A percentile compares a stretch with the other conserved stretches of the same genome.
Conservation (phyloP, 176 grass and related monocot species). For the Microstegium vimineum region DNA sequence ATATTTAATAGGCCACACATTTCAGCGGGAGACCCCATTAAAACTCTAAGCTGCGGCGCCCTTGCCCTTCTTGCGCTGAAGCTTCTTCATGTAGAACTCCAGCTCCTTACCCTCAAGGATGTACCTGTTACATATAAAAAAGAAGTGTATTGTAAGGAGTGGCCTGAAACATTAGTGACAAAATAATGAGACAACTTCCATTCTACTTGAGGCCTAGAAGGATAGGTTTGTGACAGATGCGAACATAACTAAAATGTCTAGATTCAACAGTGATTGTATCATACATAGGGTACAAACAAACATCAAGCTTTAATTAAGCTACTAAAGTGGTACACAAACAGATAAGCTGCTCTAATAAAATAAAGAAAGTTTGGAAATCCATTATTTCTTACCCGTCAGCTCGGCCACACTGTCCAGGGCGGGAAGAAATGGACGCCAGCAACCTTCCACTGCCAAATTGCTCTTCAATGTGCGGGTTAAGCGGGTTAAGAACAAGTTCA, state of each 20-base stretch:
- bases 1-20: not conserved
- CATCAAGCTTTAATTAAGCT: not conserved
- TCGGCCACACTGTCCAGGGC: conserved; percentile 87
- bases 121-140: conserved; percentile 38
- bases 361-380: no score
- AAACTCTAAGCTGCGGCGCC: conserved; percentile 55
- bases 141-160: not conserved
- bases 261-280: no score
- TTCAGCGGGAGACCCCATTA: not conserved
- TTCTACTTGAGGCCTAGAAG: not conserved
- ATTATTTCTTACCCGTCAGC: conserved; percentile 59
- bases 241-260: not conserved
- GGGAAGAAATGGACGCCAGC: conserved; percentile 52
- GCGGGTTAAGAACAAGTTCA: no score
- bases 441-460: not conserved
- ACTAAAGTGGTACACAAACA: not conserved
- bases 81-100: conserved; percentile 92
- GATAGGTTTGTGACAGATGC: not conserved
- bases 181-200: not conserved
- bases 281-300: not conserved
- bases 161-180: no score
- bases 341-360: not conserved
- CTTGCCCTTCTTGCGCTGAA: conserved; percentile 96
- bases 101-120: conserved; percentile 91
- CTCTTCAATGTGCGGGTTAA: not conserved